Base-by-base conservation (phyloP, 352 stramenopile species). In the Pythium rishiriense region DNA sequence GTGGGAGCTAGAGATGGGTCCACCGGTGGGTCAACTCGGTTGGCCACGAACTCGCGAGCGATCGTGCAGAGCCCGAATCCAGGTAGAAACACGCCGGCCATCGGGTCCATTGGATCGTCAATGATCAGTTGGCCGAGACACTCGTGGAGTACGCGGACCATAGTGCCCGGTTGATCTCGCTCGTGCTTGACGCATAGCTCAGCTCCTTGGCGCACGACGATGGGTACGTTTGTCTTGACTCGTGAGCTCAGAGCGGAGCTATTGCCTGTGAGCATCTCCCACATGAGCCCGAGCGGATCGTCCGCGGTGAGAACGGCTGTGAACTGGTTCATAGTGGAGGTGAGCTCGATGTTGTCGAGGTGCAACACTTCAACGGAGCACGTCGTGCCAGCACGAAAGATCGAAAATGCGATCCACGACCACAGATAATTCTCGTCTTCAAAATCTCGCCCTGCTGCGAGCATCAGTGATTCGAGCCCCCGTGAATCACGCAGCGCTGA, bases 321-420 rank as follows among this genome's bases (percentile, higher is more conserved):
- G 25, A 62, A 51, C 6, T 17, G 10, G 54, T 52, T 12, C 19
- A 62, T 8, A 10, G 28, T 26, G 17, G n/a, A 6, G 24, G 12
- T 12, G 25, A 62, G 39, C 11, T 52, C 54, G 17, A 53, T 28
- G 24, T 42, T 52, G 15, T 62, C 41, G 42, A 62, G 54, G 29
- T 62, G 41, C 17, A 62, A 29, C 17, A 19, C 54, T 42, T 53
- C 22, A 4, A 62, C 21, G 3, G 54, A 62, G n/a, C 37, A 17
- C 1, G 28, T 53, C 2, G 54, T 6, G 17, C 24, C 29, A 5
- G n/a, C 28, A 24, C 42, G 9, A 15, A 62, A 62, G 33, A 62
- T 26, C n/a, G 42, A 25, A 26, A 53, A 52, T 19, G 54, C 54
- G 24, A 62, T 39, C 54, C 54, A 62, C 42, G 41, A 14, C 39